These are phyloP conservation scores for Cladophialophora bantiana DNA, from an alignment of 2,329 filamentous ascomycete species.

Conservation along the genomic window DNA sequence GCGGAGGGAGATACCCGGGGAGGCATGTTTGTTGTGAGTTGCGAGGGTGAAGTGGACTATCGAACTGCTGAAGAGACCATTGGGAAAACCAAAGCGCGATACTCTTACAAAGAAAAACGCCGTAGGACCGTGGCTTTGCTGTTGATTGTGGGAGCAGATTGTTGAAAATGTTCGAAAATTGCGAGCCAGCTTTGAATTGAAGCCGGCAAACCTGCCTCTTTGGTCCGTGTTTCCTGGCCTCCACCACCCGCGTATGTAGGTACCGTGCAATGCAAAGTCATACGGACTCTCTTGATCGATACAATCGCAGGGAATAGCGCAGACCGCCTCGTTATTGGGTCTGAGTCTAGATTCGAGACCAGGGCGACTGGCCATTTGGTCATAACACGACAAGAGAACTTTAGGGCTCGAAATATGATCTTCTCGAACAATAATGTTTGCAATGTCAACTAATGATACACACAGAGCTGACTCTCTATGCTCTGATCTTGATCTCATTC, in stretches of 20 bases:
- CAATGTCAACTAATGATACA: background rate
- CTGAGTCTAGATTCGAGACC: background rate
- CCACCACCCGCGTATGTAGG: no score
- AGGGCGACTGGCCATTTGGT: background rate
- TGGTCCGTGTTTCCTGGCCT: background rate
- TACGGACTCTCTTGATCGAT: no score
- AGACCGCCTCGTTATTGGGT: background rate
- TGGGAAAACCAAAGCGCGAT: background rate
- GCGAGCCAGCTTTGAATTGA: background rate
- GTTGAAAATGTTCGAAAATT: background rate
- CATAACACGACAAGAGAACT: background rate
- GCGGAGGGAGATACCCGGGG: slow-evolving; percentile 34
- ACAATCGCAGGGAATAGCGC: background rate
- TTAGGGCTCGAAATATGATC: background rate
- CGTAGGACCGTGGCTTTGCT: background rate
- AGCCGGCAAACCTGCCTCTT: background rate
- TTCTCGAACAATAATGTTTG: background rate
- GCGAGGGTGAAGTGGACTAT: background rate
- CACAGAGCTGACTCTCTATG: background rate
- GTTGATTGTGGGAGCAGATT: background rate
- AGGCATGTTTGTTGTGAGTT: slow-evolving; percentile 30
- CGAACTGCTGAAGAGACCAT: background rate
- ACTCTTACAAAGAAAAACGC: background rate
- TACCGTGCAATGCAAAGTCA: no score
- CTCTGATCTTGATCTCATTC: background rate